Conservation (phyloP, 306 rosid genomes). For the Castanospermum australe region DNA sequence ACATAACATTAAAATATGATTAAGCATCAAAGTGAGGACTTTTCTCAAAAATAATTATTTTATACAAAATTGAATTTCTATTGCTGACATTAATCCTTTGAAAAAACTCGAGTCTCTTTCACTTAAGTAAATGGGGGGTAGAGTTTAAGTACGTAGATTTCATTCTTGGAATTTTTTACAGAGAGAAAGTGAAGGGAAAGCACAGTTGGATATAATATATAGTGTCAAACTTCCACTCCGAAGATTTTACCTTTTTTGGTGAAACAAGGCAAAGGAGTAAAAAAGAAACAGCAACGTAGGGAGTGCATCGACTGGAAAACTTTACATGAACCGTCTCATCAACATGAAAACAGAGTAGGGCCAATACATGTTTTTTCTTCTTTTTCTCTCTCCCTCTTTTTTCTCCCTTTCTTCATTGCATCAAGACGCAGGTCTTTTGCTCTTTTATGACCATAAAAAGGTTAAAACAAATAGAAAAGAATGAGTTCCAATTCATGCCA, state of each 20-base stretch:
- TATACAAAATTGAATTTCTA: no score
- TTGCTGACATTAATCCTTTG: no score
- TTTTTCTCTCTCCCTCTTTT: neutral
- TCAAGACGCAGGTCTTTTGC: conserved; percentile 31
- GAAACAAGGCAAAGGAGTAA: conserved; percentile 23
- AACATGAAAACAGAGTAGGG: conserved; percentile 23
- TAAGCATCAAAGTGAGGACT: no score
- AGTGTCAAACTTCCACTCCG: conserved; percentile 6
- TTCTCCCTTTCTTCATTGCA: conserved; percentile 22
- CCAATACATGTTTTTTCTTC: neutral
- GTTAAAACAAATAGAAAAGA: conserved; percentile 25
- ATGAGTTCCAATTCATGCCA: conserved; percentile 30
- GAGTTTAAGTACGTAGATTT: neutral
- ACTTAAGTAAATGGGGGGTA: neutral
- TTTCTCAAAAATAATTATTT: no score
- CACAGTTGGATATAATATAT: conserved; percentile 15
- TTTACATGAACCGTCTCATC: conserved; percentile 45
- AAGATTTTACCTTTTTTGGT: conserved; percentile 19
- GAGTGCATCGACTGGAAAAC: conserved; percentile 13
- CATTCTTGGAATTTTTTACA: neutral
- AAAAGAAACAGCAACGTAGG: neutral
- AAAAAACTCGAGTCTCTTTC: no score
- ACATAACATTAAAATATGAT: no score
- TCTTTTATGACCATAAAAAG: conserved; percentile 37
- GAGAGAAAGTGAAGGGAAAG: conserved; percentile 12